Conservation (phyloP, 148 eudicot genomes). For the Rheum nobile region DNA sequence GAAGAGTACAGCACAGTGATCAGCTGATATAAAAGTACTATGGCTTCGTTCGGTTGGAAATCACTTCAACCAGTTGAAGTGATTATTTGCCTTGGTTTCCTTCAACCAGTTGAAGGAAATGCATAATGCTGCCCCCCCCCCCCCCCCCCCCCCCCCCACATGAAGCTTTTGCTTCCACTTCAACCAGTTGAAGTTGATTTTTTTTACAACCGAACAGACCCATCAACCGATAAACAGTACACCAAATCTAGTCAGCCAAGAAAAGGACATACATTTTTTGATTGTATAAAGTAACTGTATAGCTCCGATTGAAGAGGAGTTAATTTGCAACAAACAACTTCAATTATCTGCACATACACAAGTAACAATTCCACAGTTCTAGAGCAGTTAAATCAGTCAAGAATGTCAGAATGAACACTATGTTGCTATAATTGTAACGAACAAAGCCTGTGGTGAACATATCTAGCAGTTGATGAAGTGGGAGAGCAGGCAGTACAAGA, state of each 20-base stretch:
- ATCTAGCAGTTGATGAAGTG: neutral
- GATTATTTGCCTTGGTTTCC: no score
- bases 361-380: neutral
- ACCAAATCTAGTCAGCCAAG: neutral
- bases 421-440: neutral
- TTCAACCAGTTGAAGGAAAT: no score
- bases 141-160: no score
- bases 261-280: conserved; percentile 66
- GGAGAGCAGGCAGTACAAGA: neutral
- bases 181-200: no score
- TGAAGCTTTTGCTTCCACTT: no score
- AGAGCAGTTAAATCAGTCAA: neutral
- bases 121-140: no score
- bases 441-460: neutral
- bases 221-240: neutral
- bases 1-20: conserved; percentile 11
- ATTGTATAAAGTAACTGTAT: conserved; percentile 80
- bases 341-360: conserved; percentile 60
- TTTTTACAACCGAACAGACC: no score
- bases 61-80: no score
- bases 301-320: conserved; percentile 70
- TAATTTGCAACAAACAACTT: conserved; percentile 98
- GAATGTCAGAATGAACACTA: neutral
- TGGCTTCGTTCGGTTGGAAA: no score
- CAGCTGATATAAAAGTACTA: neutral